Base-by-base conservation (phyloP, 2,329 filamentous ascomycete genomes). In the Neofusicoccum sp. region DNA sequence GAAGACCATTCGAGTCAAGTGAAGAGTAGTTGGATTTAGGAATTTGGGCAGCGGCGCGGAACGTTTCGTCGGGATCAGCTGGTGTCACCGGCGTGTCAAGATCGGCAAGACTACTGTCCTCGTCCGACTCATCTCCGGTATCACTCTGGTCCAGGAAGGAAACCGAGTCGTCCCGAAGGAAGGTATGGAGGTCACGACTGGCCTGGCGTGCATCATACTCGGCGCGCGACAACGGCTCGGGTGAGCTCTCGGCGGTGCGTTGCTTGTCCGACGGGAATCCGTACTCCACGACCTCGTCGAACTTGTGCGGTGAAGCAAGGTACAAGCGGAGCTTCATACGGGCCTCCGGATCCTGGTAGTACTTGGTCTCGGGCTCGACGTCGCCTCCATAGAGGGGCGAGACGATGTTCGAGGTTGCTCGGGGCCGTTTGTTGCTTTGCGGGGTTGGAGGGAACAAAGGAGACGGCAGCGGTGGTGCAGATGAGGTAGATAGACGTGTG, bases 281-380 rank as follows among this genome's bases (percentile, higher is more conserved):
- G 74, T 96, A 97, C 71, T 96, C 90, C 57, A 98, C 85, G 1
- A 91, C 92, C 75, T 98, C 93, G 71, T 98, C 93, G 67, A 98
- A 98, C 71, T 96, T 96, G 66, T 96, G 90, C 0, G 93, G 89
- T 1, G 92, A 96, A 6, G 90, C 89, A 20, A 96, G 84, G 69
- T 93, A 96, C 6, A 91, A 86, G 11, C 92, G 87, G 20, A 98
- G 80, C 75, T 96, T 96, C 67, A 91, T 82, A 34, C 93, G 86
- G 40, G 93, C 91, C 71, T 96, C 90, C 0, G 92, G 91, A 67
- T 97, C 92, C 71, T 91, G 90, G 70, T 96, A 97, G 75, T 96
- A 89, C 38, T 90, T 85, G 3, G 91, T 89, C 34, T 84, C 81
- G 4, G 88, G 83, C 67, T 96, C 91, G 20, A 80, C 81, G 9